Evolutionary conservation across 1,284 basidiomycete genomes (phyloP).

Genomic region (Ceratobasidium sp.): DNA sequence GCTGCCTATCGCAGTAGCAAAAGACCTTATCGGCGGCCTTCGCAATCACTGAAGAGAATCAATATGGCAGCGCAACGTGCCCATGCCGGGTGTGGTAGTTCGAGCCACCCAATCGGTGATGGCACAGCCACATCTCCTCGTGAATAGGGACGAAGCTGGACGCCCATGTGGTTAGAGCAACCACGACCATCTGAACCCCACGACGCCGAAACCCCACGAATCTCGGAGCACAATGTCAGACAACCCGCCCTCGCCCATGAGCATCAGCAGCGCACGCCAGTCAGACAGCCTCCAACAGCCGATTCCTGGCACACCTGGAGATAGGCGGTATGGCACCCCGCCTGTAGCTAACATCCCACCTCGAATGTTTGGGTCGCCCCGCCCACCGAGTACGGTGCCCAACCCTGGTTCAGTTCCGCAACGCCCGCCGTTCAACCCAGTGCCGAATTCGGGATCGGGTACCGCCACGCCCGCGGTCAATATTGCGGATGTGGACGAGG

Average conservation of each 20-base stretch:
- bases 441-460: slow-evolving; percentile 25
- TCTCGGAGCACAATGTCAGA: background rate
- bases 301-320: background rate
- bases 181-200: slow-evolving; percentile 16
- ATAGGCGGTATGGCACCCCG: slow-evolving; percentile 34
- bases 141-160: slow-evolving; percentile 23
- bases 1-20: background rate
- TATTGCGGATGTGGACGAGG: slow-evolving; percentile 62
- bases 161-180: slow-evolving; percentile 23
- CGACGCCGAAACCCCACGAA: background rate
- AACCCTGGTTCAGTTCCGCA: slow-evolving; percentile 33
- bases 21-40: background rate
- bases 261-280: slow-evolving; percentile 8
- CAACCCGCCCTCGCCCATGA: slow-evolving; percentile 10
- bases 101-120: slow-evolving; percentile 8
- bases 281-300: slow-evolving; percentile 20
- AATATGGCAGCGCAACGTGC: background rate
- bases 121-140: slow-evolving; percentile 18
- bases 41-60: too few species aligned
- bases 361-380: slow-evolving; percentile 20
- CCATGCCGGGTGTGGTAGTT: background rate
- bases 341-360: slow-evolving; percentile 36
- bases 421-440: slow-evolving; percentile 31
- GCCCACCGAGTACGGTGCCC: slow-evolving; percentile 38
- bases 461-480: slow-evolving; percentile 30